These are phyloP conservation scores for Plantago ovata DNA, from an alignment of 257 asterid genomes.

Conservation along the genomic window DNA sequence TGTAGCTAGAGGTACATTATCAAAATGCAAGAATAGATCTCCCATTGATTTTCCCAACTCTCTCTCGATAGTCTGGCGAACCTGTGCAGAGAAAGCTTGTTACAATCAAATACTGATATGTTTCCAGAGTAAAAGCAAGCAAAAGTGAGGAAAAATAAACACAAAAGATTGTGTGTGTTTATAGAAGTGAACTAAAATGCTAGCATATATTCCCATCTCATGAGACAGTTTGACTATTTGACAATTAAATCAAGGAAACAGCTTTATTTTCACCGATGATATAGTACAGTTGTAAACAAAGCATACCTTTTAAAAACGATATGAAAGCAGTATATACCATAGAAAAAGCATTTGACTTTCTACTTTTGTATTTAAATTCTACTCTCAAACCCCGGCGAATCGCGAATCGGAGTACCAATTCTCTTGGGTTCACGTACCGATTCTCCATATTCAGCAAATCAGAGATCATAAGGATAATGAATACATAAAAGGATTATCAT, in stretches of 20 bases:
- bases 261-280: slow-evolving; percentile 6
- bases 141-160: slow-evolving; percentile 14
- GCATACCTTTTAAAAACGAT: not conserved
- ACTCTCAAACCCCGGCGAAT: too few species aligned
- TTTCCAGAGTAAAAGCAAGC: slow-evolving; percentile 23
- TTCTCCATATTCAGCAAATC: too few species aligned
- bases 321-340: not conserved
- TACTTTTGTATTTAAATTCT: too few species aligned
- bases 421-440: too few species aligned
- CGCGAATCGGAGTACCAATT: too few species aligned
- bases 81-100: slow-evolving; percentile 46
- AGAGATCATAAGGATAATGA: too few species aligned
- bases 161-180: not conserved
- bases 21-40: slow-evolving; percentile 74
- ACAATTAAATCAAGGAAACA: too few species aligned
- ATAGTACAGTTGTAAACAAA: not conserved
- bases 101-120: slow-evolving; percentile 2
- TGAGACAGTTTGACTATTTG: too few species aligned
- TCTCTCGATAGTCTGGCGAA: slow-evolving; percentile 54
- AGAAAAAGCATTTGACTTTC: not conserved
- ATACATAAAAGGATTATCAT: too few species aligned
- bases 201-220: slow-evolving; percentile 12
- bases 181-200: slow-evolving; percentile 4
- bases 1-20: slow-evolving; percentile 73
- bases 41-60: slow-evolving; percentile 81